A percentile compares a stretch with the other conserved stretches of the same genome.
Evolutionary conservation across 164 flowering plant species (phyloP).

Genomic region (Echeveria elegans): DNA sequence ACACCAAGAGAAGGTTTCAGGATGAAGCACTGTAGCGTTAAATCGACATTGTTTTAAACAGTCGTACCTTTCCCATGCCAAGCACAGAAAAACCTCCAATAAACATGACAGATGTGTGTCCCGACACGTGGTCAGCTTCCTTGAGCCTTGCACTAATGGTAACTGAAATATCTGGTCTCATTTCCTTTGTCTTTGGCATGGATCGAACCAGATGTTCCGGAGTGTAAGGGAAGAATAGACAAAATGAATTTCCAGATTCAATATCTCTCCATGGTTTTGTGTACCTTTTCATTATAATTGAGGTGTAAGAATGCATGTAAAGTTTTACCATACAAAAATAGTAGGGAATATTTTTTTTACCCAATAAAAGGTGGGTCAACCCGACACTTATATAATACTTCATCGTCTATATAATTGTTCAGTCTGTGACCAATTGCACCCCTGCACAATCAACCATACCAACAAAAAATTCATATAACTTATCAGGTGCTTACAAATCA

Average conservation of each 20-base stretch:
- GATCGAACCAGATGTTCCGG: conserved; percentile 65
- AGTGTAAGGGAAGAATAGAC: conserved; percentile 78
- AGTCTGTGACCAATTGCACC: conserved; percentile 17
- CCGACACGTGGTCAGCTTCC: conserved; percentile 37
- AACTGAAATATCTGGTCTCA: conserved; percentile 35
- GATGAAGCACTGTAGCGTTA: neutral
- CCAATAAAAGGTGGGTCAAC: conserved; percentile 78
- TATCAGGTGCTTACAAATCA: neutral
- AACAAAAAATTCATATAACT: neutral
- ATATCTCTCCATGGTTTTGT: conserved; percentile 70
- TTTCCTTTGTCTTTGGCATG: conserved; percentile 27
- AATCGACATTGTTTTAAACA: neutral
- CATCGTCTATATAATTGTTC: conserved; percentile 17
- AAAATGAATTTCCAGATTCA: conserved; percentile 40
- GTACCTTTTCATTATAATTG: conserved; percentile 29
- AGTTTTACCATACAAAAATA: conserved; percentile 1
- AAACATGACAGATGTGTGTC: conserved; percentile 64
- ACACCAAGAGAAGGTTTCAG: neutral
- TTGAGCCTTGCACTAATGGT: conserved; percentile 41
- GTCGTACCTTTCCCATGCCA: conserved; percentile 45
- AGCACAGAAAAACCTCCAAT: conserved; percentile 67
- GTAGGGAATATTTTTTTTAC: conserved; percentile 29
- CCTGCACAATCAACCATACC: conserved; percentile 15
- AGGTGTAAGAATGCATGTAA: conserved; percentile 6
- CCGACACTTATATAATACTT: conserved; percentile 39